Conservation (phyloP, 768 basidiomycete species). For the Podaxis sp. region DNA sequence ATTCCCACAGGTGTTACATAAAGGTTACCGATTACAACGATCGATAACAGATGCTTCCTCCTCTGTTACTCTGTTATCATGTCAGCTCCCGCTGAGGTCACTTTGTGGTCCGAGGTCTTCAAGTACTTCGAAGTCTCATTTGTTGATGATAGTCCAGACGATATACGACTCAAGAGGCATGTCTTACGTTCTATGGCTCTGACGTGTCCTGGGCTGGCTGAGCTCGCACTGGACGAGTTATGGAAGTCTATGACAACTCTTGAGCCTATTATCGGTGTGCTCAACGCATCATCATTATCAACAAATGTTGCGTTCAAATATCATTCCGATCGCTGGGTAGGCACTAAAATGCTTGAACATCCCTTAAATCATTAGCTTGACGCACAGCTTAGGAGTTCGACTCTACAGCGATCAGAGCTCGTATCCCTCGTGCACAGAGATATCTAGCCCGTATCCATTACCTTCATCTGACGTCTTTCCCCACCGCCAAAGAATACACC, state of each 20-base stretch:
- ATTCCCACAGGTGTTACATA: too few species aligned
- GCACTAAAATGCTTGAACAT: not conserved
- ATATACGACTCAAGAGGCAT: not conserved
- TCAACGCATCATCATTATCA: not conserved
- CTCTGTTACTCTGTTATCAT: too few species aligned
- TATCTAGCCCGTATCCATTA: not conserved
- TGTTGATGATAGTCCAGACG: not conserved
- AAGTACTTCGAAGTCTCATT: not conserved
- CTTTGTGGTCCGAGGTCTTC: not conserved
- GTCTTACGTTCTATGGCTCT: not conserved
- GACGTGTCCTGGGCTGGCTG: not conserved
- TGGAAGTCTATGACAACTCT: not conserved
- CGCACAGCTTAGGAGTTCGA: not conserved
- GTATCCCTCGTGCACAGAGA: not conserved
- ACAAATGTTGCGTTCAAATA: not conserved
- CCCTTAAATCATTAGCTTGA: not conserved
- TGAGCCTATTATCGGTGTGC: not conserved
- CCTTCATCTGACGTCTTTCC: not conserved
- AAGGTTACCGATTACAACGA: too few species aligned
- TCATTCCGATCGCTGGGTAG: not conserved
- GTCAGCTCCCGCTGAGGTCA: too few species aligned
- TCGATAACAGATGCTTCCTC: too few species aligned
- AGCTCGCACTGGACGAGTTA: not conserved
- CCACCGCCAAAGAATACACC: not conserved
- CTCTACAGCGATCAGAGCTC: not conserved